Evolutionary conservation across 139 green algal species (phyloP).

Genomic region (Chlamydomonas sphaeroides): DNA sequence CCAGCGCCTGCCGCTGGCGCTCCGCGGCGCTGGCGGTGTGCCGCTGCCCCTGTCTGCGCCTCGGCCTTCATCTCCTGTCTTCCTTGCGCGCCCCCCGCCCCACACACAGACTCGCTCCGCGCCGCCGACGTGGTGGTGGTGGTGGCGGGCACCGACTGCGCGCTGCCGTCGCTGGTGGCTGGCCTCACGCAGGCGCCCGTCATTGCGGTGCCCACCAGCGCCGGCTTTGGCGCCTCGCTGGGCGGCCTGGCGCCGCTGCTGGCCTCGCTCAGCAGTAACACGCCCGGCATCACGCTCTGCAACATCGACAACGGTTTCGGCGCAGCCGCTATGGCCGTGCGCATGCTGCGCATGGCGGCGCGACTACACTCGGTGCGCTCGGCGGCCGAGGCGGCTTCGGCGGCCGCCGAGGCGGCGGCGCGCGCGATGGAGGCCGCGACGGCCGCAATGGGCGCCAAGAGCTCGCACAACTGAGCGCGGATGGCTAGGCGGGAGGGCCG

Average conservation of each 20-base stretch:
- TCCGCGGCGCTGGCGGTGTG: too few species aligned
- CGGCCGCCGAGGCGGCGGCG: constrained; percentile 11
- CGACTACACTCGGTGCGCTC: constrained; percentile 24
- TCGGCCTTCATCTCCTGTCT: too few species aligned
- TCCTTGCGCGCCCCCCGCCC: too few species aligned
- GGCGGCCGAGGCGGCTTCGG: constrained; percentile 11
- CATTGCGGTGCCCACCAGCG: constrained; percentile 75
- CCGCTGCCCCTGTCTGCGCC: too few species aligned
- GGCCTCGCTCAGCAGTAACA: constrained; percentile 35
- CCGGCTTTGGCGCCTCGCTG: constrained; percentile 75
- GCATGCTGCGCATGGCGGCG: constrained; percentile 66
- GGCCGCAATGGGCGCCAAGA: too few species aligned
- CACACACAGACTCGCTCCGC: constrained; percentile 39
- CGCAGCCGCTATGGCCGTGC: constrained; percentile 72
- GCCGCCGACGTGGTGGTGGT: constrained; percentile 84
- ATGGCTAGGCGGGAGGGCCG: too few species aligned
- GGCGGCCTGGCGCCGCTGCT: constrained; percentile 71
- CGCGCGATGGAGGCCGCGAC: neutral
- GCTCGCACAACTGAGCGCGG: neutral
- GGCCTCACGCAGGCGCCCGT: constrained; percentile 84
- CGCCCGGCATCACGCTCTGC: constrained; percentile 72
- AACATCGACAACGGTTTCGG: constrained; percentile 76
- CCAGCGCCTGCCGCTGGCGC: too few species aligned
- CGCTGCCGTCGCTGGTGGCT: constrained; percentile 75
- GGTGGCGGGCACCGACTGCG: constrained; percentile 79